phyloP scores from a whole-genome alignment of 2,329 filamentous ascomycete species.

The Tolypocladium sp. region DNA sequence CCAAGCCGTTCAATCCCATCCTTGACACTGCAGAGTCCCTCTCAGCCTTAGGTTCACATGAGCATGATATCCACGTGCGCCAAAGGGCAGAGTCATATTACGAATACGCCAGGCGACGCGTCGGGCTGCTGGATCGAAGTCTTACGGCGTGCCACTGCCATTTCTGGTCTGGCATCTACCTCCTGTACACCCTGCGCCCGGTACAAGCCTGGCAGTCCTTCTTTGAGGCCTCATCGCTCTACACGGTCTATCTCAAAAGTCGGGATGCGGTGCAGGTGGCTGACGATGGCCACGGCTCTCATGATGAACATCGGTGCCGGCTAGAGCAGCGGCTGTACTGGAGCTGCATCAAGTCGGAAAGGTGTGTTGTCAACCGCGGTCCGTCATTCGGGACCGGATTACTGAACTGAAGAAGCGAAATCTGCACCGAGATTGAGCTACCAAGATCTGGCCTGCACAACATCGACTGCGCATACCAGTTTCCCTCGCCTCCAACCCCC shows the following conservation, averaged over 20 bases:
- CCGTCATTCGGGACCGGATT: too few relatives aligned
- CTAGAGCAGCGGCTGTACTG: not conserved
- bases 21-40: not conserved
- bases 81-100: constrained; percentile 6
- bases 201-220: constrained; percentile 7
- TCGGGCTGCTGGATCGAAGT: constrained; percentile 7
- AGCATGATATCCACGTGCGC: not conserved
- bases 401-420: not conserved
- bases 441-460: constrained; percentile 1
- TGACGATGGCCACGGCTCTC: too few relatives aligned
- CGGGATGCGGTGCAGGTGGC: not conserved
- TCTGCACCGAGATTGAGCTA: constrained; percentile 4
- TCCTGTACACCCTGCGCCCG: constrained; percentile 7
- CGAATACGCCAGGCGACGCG: constrained; percentile 4
- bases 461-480: not conserved
- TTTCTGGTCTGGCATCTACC: constrained; percentile 7
- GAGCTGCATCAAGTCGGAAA: not conserved
- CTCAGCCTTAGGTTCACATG: not conserved
- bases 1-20: not conserved
- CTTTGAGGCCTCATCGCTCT: constrained; percentile 1
- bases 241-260: not conserved
- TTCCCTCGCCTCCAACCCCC: not conserved
- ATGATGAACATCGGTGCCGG: not conserved
- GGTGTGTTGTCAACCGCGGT: not conserved
- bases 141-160: constrained; percentile 8